Evolutionary conservation across 768 basidiomycete genomes (phyloP).

Genomic region (Leccinum boreale): DNA sequence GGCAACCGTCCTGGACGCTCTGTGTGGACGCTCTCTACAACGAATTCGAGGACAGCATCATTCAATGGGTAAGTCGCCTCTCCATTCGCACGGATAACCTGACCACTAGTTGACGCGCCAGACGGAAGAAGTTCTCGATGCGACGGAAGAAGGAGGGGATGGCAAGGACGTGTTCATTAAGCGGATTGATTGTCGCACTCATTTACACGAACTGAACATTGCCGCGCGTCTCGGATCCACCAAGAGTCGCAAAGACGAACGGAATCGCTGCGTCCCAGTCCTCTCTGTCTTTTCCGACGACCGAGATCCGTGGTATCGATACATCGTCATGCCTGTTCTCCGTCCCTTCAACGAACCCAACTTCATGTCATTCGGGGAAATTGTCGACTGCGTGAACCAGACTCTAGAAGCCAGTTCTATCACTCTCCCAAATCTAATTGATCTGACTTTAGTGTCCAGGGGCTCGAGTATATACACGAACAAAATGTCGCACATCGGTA

Average conservation of each 20-base stretch:
- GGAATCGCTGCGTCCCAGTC: constrained; percentile 26
- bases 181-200: background rate
- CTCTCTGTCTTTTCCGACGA: constrained; percentile 12
- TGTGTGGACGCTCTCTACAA: background rate
- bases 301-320: constrained; percentile 7
- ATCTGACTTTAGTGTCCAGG: constrained; percentile 15
- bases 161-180: constrained; percentile 13
- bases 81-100: background rate
- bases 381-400: constrained; percentile 26
- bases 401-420: constrained; percentile 18
- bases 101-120: background rate
- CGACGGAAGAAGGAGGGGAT: background rate
- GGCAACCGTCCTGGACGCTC: constrained; percentile 30
- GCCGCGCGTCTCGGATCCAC: background rate
- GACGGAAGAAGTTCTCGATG: constrained; percentile 7
- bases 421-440: fast-evolving
- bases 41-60: background rate
- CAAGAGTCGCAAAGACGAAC: background rate
- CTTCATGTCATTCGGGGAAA: constrained; percentile 26
- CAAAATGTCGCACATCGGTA: constrained; percentile 36
- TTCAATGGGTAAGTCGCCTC: background rate
- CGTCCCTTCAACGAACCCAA: constrained; percentile 22
- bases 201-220: constrained; percentile 4
- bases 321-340: constrained; percentile 30
- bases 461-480: constrained; percentile 34